Evolutionary conservation across 1,139 yeast species (phyloP).

Genomic region (Debaryomycetaceae sp.): DNA sequence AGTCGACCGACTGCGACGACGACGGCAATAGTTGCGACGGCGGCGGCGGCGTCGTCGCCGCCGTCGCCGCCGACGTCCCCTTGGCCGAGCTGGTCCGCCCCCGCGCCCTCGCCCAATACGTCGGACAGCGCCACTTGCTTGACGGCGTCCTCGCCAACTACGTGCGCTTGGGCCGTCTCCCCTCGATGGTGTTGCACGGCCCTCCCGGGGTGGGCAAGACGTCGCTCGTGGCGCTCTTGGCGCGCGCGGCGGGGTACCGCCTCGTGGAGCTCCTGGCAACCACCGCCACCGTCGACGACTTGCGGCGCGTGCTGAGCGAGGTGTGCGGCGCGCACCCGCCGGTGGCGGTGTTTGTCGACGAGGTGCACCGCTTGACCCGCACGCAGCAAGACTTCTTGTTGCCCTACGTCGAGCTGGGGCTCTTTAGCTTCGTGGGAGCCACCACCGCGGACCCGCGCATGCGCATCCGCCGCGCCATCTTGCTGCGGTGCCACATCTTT

Average conservation of each 20-base stretch:
- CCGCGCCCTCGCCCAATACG: constrained; percentile 19
- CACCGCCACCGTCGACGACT: constrained; percentile 26
- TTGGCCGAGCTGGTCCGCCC: constrained; percentile 28
- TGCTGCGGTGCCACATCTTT: constrained; percentile 40
- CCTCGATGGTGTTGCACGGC: constrained; percentile 42
- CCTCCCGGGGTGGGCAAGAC: constrained; percentile 49
- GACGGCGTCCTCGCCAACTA: constrained; percentile 31
- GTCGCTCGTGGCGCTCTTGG: constrained; percentile 36
- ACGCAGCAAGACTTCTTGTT: constrained; percentile 41
- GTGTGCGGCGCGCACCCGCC: constrained; percentile 23
- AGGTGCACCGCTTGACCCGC: constrained; percentile 37
- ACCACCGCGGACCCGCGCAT: constrained; percentile 31
- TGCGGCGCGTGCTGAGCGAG: constrained; percentile 22
- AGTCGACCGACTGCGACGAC: too few relatives aligned
- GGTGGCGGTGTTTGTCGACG: constrained; percentile 41
- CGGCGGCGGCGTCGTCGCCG: too few relatives aligned
- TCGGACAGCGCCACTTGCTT: constrained; percentile 39
- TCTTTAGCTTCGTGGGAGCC: constrained; percentile 43
- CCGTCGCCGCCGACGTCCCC: too few relatives aligned
- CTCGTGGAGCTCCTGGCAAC: constrained; percentile 41
- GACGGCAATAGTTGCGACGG: too few relatives aligned
- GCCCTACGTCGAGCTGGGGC: constrained; percentile 38
- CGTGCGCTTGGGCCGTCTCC: constrained; percentile 34
- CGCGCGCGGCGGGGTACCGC: constrained; percentile 30
- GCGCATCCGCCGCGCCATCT: constrained; percentile 33